phyloP scores from a whole-genome alignment of 2,329 filamentous ascomycete genomes.

The Lecanoromycetidae sp. region DNA sequence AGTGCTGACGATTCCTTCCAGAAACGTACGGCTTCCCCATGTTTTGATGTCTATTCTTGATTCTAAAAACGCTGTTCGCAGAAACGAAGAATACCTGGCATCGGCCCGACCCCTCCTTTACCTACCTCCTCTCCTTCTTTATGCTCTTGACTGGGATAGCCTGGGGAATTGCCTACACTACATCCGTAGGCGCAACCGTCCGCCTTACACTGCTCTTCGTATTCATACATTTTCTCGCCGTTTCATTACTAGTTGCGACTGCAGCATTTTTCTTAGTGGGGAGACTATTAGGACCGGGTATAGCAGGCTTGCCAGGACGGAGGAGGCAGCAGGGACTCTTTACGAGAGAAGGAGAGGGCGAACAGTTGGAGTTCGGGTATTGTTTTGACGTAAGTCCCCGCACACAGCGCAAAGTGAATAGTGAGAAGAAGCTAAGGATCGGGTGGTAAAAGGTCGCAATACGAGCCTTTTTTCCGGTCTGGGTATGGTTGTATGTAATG shows the following conservation, averaged over 20 bases:
- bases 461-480: conserved; percentile 55
- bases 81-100: conserved; percentile 62
- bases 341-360: conserved; percentile 41
- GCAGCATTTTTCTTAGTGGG: conserved; percentile 54
- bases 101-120: conserved; percentile 56
- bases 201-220: conserved; percentile 65
- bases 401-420: neutral
- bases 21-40: conserved; percentile 19
- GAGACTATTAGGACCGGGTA: conserved; percentile 46
- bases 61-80: conserved; percentile 21
- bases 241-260: conserved; percentile 47
- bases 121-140: conserved; percentile 57
- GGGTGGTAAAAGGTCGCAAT: conserved; percentile 41
- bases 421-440: conserved; percentile 1
- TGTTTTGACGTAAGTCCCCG: conserved; percentile 50
- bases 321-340: conserved; percentile 42
- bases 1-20: conserved; percentile 6
- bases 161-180: conserved; percentile 69
- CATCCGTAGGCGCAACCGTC: conserved; percentile 92
- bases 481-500: conserved; percentile 54
- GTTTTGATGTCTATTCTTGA: neutral
- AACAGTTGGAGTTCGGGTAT: conserved; percentile 57
- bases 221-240: conserved; percentile 48
- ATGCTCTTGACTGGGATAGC: conserved; percentile 43
- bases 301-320: conserved; percentile 31